phyloP scores from a whole-genome alignment of 2,329 filamentous ascomycete genomes.

The Arthrinium phaeospermum region DNA sequence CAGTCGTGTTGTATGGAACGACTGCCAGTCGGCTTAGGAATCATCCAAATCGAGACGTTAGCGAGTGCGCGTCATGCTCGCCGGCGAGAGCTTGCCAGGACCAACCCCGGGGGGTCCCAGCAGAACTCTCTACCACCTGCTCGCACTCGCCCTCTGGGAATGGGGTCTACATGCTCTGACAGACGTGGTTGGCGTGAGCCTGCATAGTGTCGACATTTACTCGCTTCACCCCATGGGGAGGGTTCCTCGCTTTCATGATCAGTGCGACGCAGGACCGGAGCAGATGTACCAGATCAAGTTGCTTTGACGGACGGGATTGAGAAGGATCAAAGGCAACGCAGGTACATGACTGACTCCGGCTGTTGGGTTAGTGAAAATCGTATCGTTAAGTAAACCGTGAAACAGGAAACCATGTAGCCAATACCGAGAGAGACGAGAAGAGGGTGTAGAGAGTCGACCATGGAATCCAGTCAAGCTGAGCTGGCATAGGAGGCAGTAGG shows the following conservation, averaged over 20 bases:
- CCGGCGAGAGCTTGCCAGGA: not conserved
- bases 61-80: not conserved
- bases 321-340: slow-evolving; percentile 5
- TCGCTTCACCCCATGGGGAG: slow-evolving; percentile 13
- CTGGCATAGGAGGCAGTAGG: not conserved
- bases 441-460: not conserved
- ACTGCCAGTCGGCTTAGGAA: slow-evolving; percentile 14
- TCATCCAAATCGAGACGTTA: slow-evolving; percentile 11
- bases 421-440: not conserved
- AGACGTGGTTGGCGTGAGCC: slow-evolving; percentile 2
- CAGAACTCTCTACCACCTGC: slow-evolving; percentile 7
- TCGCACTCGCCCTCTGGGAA: slow-evolving; percentile 10
- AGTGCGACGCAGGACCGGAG: slow-evolving; percentile 9
- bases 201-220: slow-evolving; percentile 17
- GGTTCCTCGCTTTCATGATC: slow-evolving; percentile 11
- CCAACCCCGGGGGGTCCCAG: not conserved
- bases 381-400: not conserved
- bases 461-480: not conserved
- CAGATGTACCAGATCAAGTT: not conserved
- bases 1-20: not conserved
- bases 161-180: slow-evolving; percentile 7
- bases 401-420: slow-evolving; percentile 11
- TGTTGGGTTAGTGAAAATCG: slow-evolving; percentile 8
- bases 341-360: not conserved
- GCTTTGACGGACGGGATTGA: not conserved